These are phyloP conservation scores for Piromyces sp. DNA, from an alignment of 192 early-diverging fungal genomes.

Conservation along the genomic window DNA sequence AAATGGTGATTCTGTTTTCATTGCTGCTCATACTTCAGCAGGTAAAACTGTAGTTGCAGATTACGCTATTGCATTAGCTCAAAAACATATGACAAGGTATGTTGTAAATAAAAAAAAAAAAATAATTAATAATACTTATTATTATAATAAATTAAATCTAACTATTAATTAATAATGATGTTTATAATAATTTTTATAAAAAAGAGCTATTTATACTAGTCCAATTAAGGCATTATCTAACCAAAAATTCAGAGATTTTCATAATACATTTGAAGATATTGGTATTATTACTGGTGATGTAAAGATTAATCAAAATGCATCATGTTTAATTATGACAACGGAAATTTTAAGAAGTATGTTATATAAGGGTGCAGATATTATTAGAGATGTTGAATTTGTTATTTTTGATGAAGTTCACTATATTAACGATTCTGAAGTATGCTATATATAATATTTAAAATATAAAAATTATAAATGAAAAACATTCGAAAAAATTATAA, in stretches of 20 bases:
- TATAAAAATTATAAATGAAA: too few species aligned
- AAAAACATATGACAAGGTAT: conserved; percentile 78
- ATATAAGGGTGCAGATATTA: conserved; percentile 86
- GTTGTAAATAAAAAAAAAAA: too few species aligned
- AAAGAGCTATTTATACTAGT: conserved; percentile 82
- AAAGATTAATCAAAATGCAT: conserved; percentile 89
- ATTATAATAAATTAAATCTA: too few species aligned
- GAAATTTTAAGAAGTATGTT: conserved; percentile 96
- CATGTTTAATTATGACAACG: conserved; percentile 96
- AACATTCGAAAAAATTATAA: too few species aligned
- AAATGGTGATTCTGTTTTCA: conserved; percentile 85
- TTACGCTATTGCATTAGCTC: conserved; percentile 85
- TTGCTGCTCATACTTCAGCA: conserved; percentile 95
- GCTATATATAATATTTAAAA: too few species aligned
- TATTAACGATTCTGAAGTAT: conserved; percentile 65
- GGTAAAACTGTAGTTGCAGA: conserved; percentile 98
- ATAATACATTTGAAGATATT: conserved; percentile 69
- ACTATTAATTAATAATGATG: too few species aligned
- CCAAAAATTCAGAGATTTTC: conserved; percentile 96
- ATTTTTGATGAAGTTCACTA: conserved; percentile 99
- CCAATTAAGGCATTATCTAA: conserved; percentile 98
- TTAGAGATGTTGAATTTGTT: conserved; percentile 97
- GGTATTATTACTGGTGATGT: conserved; percentile 96
- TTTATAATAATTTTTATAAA: too few species aligned
- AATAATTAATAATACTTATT: too few species aligned